Percentiles rank a stretch among this genome's conserved stretches.
phyloP scores from a whole-genome alignment of 2,329 filamentous ascomycete genomes.

The Colletotrichum sp. region DNA sequence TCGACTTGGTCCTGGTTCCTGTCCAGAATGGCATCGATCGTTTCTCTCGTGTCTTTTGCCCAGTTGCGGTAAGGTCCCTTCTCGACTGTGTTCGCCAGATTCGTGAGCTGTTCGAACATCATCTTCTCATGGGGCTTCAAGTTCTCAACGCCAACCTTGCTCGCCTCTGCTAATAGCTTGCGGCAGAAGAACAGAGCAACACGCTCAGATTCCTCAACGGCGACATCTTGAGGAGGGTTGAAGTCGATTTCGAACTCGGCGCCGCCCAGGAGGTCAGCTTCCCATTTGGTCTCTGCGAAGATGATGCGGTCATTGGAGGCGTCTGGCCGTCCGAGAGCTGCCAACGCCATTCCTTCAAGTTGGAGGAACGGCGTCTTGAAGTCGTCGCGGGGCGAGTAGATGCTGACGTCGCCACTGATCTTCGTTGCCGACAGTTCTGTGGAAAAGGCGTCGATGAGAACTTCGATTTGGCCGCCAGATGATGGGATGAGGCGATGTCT shows the following conservation, averaged over 20 bases:
- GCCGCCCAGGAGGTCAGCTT: neutral
- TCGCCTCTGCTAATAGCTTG: neutral
- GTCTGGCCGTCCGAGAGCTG: neutral
- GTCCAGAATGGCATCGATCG: neutral
- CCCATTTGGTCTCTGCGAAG: neutral
- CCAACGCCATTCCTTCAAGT: neutral
- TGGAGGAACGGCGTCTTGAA: neutral
- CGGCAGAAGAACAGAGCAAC: neutral
- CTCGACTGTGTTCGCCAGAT: neutral
- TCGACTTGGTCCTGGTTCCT: neutral
- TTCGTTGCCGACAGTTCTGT: neutral
- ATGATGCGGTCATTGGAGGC: neutral
- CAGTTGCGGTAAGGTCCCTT: neutral
- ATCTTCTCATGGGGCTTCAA: neutral
- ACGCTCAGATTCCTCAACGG: neutral
- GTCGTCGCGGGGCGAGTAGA: neutral
- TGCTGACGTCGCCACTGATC: neutral
- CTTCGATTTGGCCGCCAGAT: neutral
- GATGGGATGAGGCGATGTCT: neutral
- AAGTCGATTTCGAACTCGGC: neutral
- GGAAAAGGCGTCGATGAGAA: neutral
- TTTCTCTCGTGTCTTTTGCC: neutral
- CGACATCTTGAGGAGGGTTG: neutral
- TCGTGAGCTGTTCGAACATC: neutral
- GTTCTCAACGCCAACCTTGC: neutral